Conservation (phyloP, 2,329 filamentous ascomycete genomes). For the Coccinonectria pachysandricola region DNA sequence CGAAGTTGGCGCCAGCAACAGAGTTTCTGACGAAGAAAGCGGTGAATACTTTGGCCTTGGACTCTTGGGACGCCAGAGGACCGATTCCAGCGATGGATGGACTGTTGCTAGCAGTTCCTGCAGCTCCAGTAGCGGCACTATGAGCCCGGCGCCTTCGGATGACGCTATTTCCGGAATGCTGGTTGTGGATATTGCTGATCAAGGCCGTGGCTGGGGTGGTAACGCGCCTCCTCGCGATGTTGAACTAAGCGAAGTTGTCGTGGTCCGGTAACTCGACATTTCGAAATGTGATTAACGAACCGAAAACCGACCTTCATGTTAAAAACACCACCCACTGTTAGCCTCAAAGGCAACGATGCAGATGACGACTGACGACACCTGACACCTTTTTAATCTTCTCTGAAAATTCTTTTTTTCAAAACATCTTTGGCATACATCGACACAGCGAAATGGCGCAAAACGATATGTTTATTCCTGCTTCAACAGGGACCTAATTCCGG, state of each 20-base stretch:
- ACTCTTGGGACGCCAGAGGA: slow-evolving; percentile 31
- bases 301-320: no score
- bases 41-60: slow-evolving; percentile 37
- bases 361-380: no score
- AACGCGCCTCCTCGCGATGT: slow-evolving; percentile 27
- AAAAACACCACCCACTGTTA: no score
- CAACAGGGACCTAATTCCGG: slow-evolving; percentile 16
- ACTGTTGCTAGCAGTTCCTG: slow-evolving; percentile 72
- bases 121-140: slow-evolving; percentile 36
- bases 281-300: no score
- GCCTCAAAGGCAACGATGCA: no score
- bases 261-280: slow-evolving; percentile 31
- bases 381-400: slow-evolving; percentile 23
- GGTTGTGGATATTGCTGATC: slow-evolving; percentile 25
- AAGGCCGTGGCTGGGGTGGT: slow-evolving; percentile 21
- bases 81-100: slow-evolving; percentile 72
- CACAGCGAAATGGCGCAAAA: slow-evolving; percentile 31
- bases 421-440: slow-evolving; percentile 31
- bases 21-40: slow-evolving; percentile 35
- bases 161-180: slow-evolving; percentile 27
- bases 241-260: slow-evolving; percentile 36
- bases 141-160: slow-evolving; percentile 39
- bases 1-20: slow-evolving; percentile 60
- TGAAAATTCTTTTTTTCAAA: slow-evolving; percentile 17
- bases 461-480: slow-evolving; percentile 22